Percentiles rank a stretch among this genome's conserved stretches.
phyloP scores from a whole-genome alignment of 805 yeast species.

The Torulaspora gathmanii region DNA sequence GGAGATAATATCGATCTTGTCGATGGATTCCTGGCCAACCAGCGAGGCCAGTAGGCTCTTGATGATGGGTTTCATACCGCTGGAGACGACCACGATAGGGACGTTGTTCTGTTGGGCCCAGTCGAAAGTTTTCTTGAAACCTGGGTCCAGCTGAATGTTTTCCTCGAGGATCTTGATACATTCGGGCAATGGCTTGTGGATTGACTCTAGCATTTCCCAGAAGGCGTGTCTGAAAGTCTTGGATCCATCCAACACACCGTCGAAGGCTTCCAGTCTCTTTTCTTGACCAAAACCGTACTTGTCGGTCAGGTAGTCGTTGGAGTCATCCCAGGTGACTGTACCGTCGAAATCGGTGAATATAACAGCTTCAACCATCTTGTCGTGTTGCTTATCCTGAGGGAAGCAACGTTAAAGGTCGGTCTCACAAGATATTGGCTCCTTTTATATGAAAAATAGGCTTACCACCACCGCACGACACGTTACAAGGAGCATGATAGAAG shows the following conservation, averaged over 20 bases:
- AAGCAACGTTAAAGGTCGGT: background rate
- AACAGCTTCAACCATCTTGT: constrained; percentile 52
- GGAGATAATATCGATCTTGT: constrained; percentile 72
- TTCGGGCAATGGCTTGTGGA: constrained; percentile 69
- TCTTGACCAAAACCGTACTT: constrained; percentile 77
- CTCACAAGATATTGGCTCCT: background rate
- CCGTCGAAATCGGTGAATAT: constrained; percentile 98
- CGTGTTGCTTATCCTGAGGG: background rate
- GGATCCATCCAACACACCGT: constrained; percentile 64
- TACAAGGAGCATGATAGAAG: background rate
- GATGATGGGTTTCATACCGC: constrained; percentile 93
- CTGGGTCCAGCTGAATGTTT: constrained; percentile 79
- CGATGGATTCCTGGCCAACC: constrained; percentile 70
- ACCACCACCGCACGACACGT: constrained; percentile 1
- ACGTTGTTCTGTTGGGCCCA: constrained; percentile 71
- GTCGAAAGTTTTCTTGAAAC: constrained; percentile 73
- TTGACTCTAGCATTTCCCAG: constrained; percentile 74
- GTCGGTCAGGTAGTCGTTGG: constrained; percentile 89
- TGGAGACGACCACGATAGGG: constrained; percentile 82
- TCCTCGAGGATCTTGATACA: constrained; percentile 67
- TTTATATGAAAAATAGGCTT: constrained; percentile 6
- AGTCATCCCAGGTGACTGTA: constrained; percentile 91
- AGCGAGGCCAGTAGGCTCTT: constrained; percentile 66
- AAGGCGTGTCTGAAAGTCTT: constrained; percentile 78
- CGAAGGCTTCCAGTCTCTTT: constrained; percentile 62